Conservation (phyloP, 2,329 filamentous ascomycete species). For the Trichoderma cornu-damae region DNA sequence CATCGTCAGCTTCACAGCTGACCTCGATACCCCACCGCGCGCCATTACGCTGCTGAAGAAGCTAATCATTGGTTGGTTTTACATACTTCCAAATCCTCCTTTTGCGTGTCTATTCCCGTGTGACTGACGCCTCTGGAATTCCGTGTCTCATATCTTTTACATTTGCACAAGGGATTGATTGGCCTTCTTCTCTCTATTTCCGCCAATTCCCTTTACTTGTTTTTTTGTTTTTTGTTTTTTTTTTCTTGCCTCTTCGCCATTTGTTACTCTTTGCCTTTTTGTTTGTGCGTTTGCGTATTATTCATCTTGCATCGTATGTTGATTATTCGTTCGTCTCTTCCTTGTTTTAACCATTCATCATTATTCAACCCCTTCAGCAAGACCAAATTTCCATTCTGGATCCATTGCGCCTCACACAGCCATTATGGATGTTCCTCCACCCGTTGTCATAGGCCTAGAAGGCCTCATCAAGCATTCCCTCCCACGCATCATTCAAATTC, state of each 20-base stretch:
- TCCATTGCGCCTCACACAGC: neutral
- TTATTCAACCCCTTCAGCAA: neutral
- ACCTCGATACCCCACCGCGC: neutral
- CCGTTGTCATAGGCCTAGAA: constrained; percentile 9
- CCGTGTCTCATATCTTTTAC: neutral
- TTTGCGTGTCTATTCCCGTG: neutral
- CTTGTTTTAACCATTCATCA: neutral
- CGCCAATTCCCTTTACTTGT: too few species aligned
- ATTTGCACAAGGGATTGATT: neutral
- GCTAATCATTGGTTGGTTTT: neutral
- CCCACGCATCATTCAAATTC: neutral
- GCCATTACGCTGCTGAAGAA: neutral
- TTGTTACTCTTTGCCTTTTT: neutral
- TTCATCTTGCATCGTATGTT: neutral
- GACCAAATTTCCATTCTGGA: neutral
- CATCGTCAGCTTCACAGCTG: neutral
- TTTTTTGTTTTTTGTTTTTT: neutral
- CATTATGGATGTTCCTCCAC: neutral
- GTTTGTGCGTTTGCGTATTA: neutral
- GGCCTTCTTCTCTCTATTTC: neutral
- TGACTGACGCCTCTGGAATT: neutral
- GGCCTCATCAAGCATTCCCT: constrained; percentile 11
- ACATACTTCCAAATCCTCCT: neutral
- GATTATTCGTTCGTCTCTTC: neutral
- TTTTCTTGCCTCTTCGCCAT: neutral